Conservation (phyloP, 192 early-diverging fungal genomes). For the Dispira simplex region DNA sequence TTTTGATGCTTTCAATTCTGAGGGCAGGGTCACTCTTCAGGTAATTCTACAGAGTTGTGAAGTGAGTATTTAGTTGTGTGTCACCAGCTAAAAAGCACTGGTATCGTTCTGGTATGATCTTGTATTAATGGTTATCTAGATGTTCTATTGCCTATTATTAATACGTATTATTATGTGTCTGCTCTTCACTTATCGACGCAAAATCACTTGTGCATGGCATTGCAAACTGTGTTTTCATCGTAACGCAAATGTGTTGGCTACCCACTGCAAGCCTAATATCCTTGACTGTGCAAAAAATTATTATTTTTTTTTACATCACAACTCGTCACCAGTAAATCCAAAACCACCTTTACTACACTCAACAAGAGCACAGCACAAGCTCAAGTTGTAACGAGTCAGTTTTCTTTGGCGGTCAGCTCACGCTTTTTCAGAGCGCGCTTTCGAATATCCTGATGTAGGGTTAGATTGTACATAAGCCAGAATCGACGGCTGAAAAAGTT, state of each 20-base stretch:
- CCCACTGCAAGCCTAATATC: too few species aligned
- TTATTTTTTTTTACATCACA: background rate
- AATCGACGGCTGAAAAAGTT: slow-evolving; percentile 37
- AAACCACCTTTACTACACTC: background rate
- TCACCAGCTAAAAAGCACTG: too few species aligned
- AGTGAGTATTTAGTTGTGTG: background rate
- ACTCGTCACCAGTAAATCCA: background rate
- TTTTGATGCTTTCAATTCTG: too few species aligned
- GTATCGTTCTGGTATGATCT: background rate
- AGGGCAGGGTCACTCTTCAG: too few species aligned
- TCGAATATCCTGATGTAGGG: slow-evolving; percentile 46
- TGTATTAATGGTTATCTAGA: background rate
- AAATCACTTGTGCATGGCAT: too few species aligned
- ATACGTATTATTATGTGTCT: too few species aligned
- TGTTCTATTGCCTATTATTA: too few species aligned
- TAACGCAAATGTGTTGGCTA: too few species aligned
- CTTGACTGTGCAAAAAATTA: too few species aligned
- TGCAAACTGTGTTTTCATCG: too few species aligned
- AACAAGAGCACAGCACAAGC: background rate
- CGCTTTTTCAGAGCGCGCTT: slow-evolving; percentile 57
- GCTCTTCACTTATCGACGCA: too few species aligned
- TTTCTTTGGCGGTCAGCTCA: slow-evolving; percentile 37
- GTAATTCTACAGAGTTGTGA: background rate
- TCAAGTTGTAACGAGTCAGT: slow-evolving; percentile 4
- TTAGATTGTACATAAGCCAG: slow-evolving; percentile 37